These are phyloP conservation scores for Grigorovia jiainica DNA, from an alignment of 805 yeast species.

Conservation along the genomic window DNA sequence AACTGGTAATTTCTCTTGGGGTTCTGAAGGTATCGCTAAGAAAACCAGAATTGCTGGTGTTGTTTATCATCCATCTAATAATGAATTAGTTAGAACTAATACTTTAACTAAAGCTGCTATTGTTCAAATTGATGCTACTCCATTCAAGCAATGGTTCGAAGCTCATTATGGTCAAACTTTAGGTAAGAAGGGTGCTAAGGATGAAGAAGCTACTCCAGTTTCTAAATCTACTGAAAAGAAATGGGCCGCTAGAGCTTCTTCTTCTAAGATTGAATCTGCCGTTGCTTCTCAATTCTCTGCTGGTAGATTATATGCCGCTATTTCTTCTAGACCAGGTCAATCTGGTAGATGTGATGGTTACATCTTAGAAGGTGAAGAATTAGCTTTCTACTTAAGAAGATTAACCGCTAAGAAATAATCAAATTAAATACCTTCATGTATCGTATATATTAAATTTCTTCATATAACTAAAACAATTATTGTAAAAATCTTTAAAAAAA, in stretches of 20 bases:
- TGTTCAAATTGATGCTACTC: constrained; percentile 99
- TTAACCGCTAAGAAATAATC: constrained; percentile 96
- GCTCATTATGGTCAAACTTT: constrained; percentile 91
- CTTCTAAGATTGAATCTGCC: constrained; percentile 78
- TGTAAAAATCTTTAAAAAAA: too few species aligned
- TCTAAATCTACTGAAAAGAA: constrained; percentile 81
- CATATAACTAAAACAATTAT: too few species aligned
- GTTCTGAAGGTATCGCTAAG: constrained; percentile 95
- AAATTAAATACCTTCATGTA: too few species aligned
- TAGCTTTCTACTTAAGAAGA: constrained; percentile 99
- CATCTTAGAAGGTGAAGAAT: constrained; percentile 99
- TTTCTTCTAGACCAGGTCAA: constrained; percentile 99
- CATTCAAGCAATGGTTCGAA: constrained; percentile 99
- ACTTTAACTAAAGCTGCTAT: constrained; percentile 98
- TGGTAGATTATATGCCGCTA: constrained; percentile 97
- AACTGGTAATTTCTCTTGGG: constrained; percentile 99
- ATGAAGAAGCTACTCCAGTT: constrained; percentile 55
- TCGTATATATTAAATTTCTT: too few species aligned
- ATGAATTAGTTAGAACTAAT: constrained; percentile 99
- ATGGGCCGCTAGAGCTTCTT: constrained; percentile 84
- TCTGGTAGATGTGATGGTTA: constrained; percentile 99
- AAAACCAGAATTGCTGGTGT: constrained; percentile 98
- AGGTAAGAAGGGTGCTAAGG: constrained; percentile 60
- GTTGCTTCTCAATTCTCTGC: constrained; percentile 96
- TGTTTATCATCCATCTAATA: constrained; percentile 98